A percentile compares a stretch with the other conserved stretches of the same genome.
These are phyloP conservation scores for Solanum chmielewskii DNA, from an alignment of 257 asterid genomes.

Conservation along the genomic window DNA sequence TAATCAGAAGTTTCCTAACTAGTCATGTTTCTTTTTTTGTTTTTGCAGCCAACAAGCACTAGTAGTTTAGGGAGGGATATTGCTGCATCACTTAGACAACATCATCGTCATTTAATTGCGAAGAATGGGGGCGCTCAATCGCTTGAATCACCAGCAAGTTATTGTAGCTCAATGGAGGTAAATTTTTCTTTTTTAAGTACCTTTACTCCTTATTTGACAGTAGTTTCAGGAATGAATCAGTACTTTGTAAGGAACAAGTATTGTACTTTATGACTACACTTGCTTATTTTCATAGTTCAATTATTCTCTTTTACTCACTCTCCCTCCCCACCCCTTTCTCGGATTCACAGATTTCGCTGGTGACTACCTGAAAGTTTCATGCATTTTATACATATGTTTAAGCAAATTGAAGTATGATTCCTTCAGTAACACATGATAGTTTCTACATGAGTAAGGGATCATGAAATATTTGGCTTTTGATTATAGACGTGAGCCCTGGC, in stretches of 20 bases:
- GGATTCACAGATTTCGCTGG: neutral
- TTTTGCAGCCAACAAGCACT: conserved; percentile 25
- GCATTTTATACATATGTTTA: neutral
- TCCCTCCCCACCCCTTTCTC: neutral
- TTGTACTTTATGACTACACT: neutral
- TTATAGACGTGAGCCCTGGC: neutral
- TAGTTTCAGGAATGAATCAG: neutral
- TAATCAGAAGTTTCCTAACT: neutral
- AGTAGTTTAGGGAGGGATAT: conserved; percentile 18
- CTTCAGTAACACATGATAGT: neutral
- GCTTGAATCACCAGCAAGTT: conserved; percentile 48
- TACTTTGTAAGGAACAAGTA: neutral
- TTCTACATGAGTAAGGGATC: neutral
- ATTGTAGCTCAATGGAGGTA: conserved; percentile 74
- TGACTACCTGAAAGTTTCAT: neutral
- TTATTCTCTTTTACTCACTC: neutral
- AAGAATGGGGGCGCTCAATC: conserved; percentile 25
- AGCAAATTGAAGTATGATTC: neutral
- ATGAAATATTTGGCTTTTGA: neutral
- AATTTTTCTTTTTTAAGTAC: neutral
- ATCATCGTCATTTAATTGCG: conserved; percentile 16
- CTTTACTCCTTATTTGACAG: neutral
- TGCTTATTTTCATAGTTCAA: neutral
- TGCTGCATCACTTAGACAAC: conserved; percentile 22
- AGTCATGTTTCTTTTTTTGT: neutral